These are phyloP conservation scores for Hemisphaericaspora lyxosophila DNA, from an alignment of 1,139 yeast genomes.

Conservation along the genomic window DNA sequence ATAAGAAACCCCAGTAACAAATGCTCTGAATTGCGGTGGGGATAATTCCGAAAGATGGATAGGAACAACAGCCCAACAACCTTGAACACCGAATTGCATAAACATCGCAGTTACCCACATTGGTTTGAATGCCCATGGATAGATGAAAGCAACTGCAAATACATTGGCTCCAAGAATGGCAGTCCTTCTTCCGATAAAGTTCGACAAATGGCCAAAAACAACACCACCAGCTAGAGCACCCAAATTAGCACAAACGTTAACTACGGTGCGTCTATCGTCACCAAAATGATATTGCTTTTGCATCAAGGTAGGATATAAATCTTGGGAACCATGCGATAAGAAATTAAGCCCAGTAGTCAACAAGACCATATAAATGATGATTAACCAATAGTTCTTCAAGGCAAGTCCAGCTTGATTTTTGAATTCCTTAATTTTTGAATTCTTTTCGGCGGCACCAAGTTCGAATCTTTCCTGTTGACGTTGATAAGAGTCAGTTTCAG, in stretches of 20 bases:
- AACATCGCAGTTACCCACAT: constrained; percentile 73
- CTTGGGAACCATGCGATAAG: constrained; percentile 42
- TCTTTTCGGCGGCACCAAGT: constrained; percentile 15
- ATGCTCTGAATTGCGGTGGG: constrained; percentile 72
- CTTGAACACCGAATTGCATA: constrained; percentile 79
- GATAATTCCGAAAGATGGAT: too few species aligned
- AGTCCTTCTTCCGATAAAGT: constrained; percentile 37
- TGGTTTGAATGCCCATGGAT: constrained; percentile 70
- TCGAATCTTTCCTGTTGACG: constrained; percentile 24
- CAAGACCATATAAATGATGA: constrained; percentile 34
- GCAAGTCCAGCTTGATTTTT: constrained; percentile 26
- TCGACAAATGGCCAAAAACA: constrained; percentile 35
- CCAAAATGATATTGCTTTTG: constrained; percentile 29
- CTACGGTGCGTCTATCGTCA: constrained; percentile 32
- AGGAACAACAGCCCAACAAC: constrained; percentile 90
- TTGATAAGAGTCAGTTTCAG: constrained; percentile 39
- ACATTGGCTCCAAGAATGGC: constrained; percentile 55
- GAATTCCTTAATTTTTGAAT: constrained; percentile 14
- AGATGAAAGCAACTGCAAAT: constrained; percentile 63
- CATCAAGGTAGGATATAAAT: constrained; percentile 39
- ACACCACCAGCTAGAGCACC: constrained; percentile 42
- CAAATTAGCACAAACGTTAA: constrained; percentile 39
- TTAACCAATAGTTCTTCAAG: too few species aligned
- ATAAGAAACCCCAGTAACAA: constrained; percentile 72
- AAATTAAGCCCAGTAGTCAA: constrained; percentile 47